phyloP scores from a whole-genome alignment of 2,329 filamentous ascomycete species.

The Diaporthe eres region DNA sequence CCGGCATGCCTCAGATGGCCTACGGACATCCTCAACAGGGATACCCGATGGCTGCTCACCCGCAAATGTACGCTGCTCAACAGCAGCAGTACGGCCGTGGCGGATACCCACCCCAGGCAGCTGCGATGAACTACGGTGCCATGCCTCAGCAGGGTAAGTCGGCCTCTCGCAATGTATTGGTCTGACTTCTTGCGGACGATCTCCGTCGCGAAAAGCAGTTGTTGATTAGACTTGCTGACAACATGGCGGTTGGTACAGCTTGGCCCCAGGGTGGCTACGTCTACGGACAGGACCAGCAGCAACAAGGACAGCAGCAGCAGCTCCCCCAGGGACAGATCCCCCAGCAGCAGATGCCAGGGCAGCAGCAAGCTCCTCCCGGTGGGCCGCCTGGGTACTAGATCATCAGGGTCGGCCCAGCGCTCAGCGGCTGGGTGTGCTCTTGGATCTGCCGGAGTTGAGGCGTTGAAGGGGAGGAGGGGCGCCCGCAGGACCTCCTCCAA shows the following conservation, averaged over 20 bases:
- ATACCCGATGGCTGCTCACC: constrained; percentile 53
- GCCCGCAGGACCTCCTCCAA: not conserved
- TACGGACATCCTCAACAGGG: constrained; percentile 53
- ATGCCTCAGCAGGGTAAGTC: constrained; percentile 54
- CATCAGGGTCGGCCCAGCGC: not conserved
- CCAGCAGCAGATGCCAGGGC: constrained; percentile 48
- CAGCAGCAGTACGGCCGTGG: constrained; percentile 58
- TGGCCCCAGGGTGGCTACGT: constrained; percentile 49
- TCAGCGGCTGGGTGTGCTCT: constrained; percentile 15
- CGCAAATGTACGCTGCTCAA: constrained; percentile 53
- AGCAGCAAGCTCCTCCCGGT: constrained; percentile 37
- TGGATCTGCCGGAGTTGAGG: constrained; percentile 27
- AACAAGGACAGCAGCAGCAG: constrained; percentile 52
- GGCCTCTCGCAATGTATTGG: not conserved
- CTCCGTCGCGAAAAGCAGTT: not conserved
- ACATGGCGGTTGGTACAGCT: constrained; percentile 47
- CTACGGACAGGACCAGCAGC: constrained; percentile 50
- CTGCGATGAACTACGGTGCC: constrained; percentile 55
- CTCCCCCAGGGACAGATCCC: constrained; percentile 32
- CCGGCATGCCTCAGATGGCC: constrained; percentile 53
- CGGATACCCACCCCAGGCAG: constrained; percentile 56
- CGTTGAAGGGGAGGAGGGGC: not conserved
- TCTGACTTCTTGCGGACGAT: not conserved
- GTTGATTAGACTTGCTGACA: not conserved
- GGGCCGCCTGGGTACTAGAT: constrained; percentile 38